Base-by-base conservation (phyloP, 164 flowering plant genomes). In the Vitis labrusca region DNA sequence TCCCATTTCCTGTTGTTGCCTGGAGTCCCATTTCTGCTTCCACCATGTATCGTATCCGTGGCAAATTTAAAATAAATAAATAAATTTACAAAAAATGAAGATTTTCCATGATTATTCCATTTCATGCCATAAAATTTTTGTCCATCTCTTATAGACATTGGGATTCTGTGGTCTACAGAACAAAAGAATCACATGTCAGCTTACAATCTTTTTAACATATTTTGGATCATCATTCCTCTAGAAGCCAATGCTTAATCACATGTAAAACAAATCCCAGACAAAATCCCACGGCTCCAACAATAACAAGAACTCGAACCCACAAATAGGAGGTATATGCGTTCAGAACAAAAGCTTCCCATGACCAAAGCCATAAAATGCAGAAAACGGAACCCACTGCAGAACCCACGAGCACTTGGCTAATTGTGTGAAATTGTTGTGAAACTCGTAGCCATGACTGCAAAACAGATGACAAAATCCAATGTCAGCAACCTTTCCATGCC, bases 361-460 rank as follows among this genome's bases (percentile, higher is more conserved):
- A 77, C 83, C 84, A 85, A 71, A 75, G 80, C 99, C 99, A 96
- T 30, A 83, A 32, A 30, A 78, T 51, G 12, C 88, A 80, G 78
- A 84, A 89, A 56, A 73, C 23, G 9, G 88, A 77, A 9, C 97
- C 99, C 7, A 90, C 8, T 0, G 76, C 56, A 37, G 92, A 91
- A 50, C 99, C 99, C 48, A 91, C 98, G 1, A 74, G 70, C 9
- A 96, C 92, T 83, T 93, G 99, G 74, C 79, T 83, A 72, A 73
- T 13, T 4, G 97, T 91, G 68, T 96, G 99, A 71, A 82, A 74
- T 47, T 75, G 69, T 65, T 90, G 97, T 2, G 93, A 85, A 47
- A 96, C 93, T 44, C 98, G 85, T 61, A 95, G 80, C 98, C 97
- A 95, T 59, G 99, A 75, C 99, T 95, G 92, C 78, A 75, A 60